Base-by-base conservation (phyloP, 2,329 filamentous ascomycete species). In the Fusarium piperis region DNA sequence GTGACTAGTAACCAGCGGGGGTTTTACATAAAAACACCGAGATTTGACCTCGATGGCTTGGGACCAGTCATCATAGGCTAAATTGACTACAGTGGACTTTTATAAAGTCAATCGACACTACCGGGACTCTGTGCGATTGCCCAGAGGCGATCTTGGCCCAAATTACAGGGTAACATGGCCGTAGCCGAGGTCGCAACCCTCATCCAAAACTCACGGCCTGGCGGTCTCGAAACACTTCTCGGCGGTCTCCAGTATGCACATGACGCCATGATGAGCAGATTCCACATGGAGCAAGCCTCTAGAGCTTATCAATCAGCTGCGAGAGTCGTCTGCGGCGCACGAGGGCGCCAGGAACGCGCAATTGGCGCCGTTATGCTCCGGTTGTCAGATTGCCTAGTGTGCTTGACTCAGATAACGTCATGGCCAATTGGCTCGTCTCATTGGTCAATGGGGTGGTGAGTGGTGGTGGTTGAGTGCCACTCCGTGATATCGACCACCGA, bases 401-500 rank as follows among this genome's bases (percentile, higher is more conserved):
- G 44, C 23, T 51, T 26, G 41, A 57, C 32, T 32, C 6, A 12
- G 18, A 72, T 74, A 69, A 72, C 71, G 71, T 51, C 71, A 73
- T 70, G 26, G 9, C 16, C 7, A 26, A 61, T 51, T 39, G 18
- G 4, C 6, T 3, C 2, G 0, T 26, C 20, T 48, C 26, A 73
- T 73, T 74, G 71, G 71, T 16, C 59, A 9, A 4, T 52, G 67
- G 58, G 38, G 59, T 13, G 53, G 58, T 65, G 64, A 64, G 55
- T 30, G 36, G 68, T 74, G 64, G 65, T 55, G 53, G 65, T 65
- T 55, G 62, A 61, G 67, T 64, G 69, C 64, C 53, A 77, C 75
- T 77, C 72, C 75, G 75, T 76, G 74, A 77, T 77, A 74, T 68
- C 18, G 56, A 60, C 38, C 64, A 30, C 59, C 46, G 35, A 77